Percentiles rank a stretch among this genome's conserved stretches.
Evolutionary conservation across 2,329 filamentous ascomycete genomes (phyloP).

Genomic region (Xylariaceae sp.): DNA sequence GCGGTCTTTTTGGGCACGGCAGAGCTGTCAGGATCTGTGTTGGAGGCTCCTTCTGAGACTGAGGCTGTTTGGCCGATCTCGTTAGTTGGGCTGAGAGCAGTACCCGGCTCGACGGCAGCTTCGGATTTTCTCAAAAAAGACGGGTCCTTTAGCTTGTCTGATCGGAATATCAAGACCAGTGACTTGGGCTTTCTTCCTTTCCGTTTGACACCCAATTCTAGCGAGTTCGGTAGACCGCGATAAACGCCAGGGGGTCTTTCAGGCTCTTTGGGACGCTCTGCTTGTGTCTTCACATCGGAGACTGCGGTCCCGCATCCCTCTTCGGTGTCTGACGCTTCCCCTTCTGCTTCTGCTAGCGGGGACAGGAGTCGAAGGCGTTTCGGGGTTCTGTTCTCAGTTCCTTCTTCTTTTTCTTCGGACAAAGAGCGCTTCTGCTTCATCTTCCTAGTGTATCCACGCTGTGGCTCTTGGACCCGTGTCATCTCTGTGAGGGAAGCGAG

Average conservation of each 20-base stretch:
- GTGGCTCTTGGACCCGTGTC: conserved; percentile 1
- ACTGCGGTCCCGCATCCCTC: too few relatives aligned
- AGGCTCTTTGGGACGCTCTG: conserved; percentile 2
- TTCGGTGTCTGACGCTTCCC: too few relatives aligned
- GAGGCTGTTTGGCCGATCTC: too few relatives aligned
- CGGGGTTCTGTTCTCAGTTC: conserved; percentile 3
- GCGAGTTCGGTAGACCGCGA: conserved; percentile 24
- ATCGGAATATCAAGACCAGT: conserved; percentile 27
- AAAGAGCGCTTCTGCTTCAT: conserved; percentile 9
- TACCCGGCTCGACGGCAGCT: background rate
- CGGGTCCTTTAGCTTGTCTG: conserved; percentile 24
- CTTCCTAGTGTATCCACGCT: conserved; percentile 8
- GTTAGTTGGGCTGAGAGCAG: background rate
- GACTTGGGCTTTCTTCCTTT: conserved; percentile 28
- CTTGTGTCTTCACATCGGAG: too few relatives aligned
- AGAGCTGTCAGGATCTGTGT: conserved; percentile 1
- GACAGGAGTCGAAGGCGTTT: conserved; percentile 6
- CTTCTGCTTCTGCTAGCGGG: too few relatives aligned
- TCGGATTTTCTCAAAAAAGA: conserved; percentile 13
- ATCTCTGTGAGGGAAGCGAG: conserved; percentile 18
- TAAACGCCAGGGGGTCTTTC: conserved; percentile 23
- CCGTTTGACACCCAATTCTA: conserved; percentile 22
- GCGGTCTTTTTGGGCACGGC: background rate
- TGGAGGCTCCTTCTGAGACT: too few relatives aligned
- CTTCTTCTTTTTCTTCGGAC: conserved; percentile 7